Conservation (phyloP, 148 eudicot genomes). For the Chenopodium album region DNA sequence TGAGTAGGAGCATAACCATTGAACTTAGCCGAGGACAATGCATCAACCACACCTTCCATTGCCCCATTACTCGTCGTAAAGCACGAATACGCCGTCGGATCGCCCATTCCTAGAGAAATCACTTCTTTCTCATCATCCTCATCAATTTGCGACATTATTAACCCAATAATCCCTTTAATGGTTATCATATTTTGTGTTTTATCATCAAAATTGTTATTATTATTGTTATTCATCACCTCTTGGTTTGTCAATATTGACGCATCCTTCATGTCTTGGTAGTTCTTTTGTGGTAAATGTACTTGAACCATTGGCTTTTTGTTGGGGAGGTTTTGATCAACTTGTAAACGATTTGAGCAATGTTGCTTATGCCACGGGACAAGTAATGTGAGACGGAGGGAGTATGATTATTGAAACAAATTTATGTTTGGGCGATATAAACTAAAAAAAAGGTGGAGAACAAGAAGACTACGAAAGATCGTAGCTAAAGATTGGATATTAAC, state of each 20-base stretch:
- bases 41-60: slow-evolving; percentile 49
- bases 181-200: slow-evolving; percentile 47
- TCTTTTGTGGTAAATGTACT: background rate
- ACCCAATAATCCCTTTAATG: slow-evolving; percentile 73
- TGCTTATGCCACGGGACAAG: too few relatives aligned
- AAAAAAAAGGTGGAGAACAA: background rate
- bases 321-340: background rate
- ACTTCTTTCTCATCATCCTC: slow-evolving; percentile 33
- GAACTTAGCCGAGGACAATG: slow-evolving; percentile 51
- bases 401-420: background rate
- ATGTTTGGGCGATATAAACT: background rate
- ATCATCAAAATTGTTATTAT: background rate
- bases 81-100: slow-evolving; percentile 79
- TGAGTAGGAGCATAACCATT: slow-evolving; percentile 91
- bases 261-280: slow-evolving; percentile 18
- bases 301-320: background rate
- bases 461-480: background rate
- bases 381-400: background rate
- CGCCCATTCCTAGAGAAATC: slow-evolving; percentile 89
- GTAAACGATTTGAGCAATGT: too few relatives aligned
- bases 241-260: slow-evolving; percentile 9
- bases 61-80: slow-evolving; percentile 50
- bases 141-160: slow-evolving; percentile 55
- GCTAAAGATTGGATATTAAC: background rate
- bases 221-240: background rate